Base-by-base conservation (phyloP, 768 basidiomycete species). In the Holtermanniella nyarrowii region DNA sequence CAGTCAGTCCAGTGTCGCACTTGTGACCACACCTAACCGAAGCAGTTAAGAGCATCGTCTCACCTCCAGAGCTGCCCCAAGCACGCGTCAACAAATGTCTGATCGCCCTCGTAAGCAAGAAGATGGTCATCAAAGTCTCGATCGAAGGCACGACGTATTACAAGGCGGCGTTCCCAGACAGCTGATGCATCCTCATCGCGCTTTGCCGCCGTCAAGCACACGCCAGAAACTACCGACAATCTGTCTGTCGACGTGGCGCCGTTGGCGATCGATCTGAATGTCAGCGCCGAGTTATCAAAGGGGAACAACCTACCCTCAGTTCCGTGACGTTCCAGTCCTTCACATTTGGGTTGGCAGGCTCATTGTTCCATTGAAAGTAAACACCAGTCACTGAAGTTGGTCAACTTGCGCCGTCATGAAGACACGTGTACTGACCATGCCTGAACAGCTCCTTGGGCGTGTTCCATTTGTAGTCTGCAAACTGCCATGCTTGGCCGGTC, bases 401-500 rank as follows among this genome's bases (percentile, higher is more conserved):
- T 13, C 16, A 44, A 13, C 13, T 37, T 3, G 46, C 4, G 21
- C 12, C 21, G 7, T 23, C 61, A 76, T 26, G 48, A 37, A 23
- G n/a, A n/a, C n/a, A n/a, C n/a, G n/a, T n/a, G n/a, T n/a, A 50
- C 71, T 43, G 58, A 93, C 91, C 90, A 63, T 97, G 85, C 66
- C 95, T 86, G 73, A 99, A 97, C 23, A 99, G 72, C 46, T 85
- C 79, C 54, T 82, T 81, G 0, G 95, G 95, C 63, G 97, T 90
- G 46, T 78, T 82, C 93, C 93, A 99, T 68, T 93, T 91, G 74
- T 97, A 97, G 16, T 87, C 85, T 52, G 83, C 77, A 74, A 99
- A 99, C 69, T 99, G 95, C 95, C 95, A 96, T 26, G 86, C 84
- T 61, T 97, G 93, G 1, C 95, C 95, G 0, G 95, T 99, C 7